Base-by-base conservation (phyloP, 1,284 basidiomycete genomes). In the Ustilago bromivora region DNA sequence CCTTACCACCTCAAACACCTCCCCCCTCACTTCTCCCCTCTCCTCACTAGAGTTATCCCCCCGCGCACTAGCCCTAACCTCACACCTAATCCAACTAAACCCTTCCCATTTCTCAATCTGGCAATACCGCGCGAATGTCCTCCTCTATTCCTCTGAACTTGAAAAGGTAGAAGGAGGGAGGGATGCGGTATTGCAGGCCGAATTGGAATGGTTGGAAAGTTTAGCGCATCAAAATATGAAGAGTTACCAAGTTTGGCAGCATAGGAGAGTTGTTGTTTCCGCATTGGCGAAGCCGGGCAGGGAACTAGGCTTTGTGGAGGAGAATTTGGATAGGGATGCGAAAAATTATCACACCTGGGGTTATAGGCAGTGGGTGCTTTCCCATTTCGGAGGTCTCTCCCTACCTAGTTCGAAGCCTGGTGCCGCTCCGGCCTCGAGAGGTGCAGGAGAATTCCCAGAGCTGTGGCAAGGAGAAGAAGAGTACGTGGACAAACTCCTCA, bases 381-480 rank as follows among this genome's bases (percentile, higher is more conserved):
- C 73, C 6, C 74, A 83, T 56, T 85, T 84, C 56, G 84, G 79
- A 8, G 82, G 82, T 0, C 60, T 82, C 5, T 40, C 61, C 6
- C 43, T 68, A 10, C 19, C 61, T 9, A 28, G 41, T 23, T 17
- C 43, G 13, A 15, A 31, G 36, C n/a, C 13, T 23, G 23, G 9
- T 15, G 15, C 12, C 31, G 40, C 23, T 53, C 60, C 43, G 15
- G 7, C 17, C 8, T 12, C 28, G 1, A 40, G 35, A 19, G 76
- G 79, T 15, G 73, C 71, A 7, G 60, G 52, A 1, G 11, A 54
- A 23, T 77, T 69, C 32, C 76, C 82, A 0, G 87, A 87, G 46
- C 85, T 96, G 47, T 98, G 96, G 95, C 87, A 84, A 0, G 89
- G 89, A 13, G 96, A 98, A 87, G 87, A 92, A 19, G 89, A 89